Evolutionary conservation across 768 basidiomycete species (phyloP), one percentile per base, ranked within the genome.

Genomic region (Amylocystis lapponica): DNA sequence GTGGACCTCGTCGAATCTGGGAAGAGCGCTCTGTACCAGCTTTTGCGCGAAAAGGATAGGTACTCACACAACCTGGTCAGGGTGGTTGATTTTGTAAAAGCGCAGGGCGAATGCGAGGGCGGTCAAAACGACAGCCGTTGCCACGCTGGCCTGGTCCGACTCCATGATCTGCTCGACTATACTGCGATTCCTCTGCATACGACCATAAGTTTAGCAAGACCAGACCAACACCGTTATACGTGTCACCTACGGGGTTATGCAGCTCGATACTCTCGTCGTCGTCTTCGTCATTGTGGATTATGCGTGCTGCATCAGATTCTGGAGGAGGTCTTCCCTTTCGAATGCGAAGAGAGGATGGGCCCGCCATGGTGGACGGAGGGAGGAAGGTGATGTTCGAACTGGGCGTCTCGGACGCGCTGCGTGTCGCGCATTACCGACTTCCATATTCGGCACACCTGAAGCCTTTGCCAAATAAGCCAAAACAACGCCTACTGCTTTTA

Each of bases 1-100:
- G 60, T 98, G 95, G 11, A 97, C 95, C 67, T 98, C 94, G 61
- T 97, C 94, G 59, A 97, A 97, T 36, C 91, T 94, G 53, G 27
- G 38, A 39, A 25, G 20, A 36, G 3, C 21, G 29, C 13, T 10
- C 25, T 27, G 27, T 36, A 36, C 30, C 43, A 45, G 14, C 7
- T 33, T 13, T 30, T 17, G 22, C 26, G 12, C 16, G 12, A 20
- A 5, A 23, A 10, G 23, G 19, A 21, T 10, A 23, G 36, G 42
- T 25, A 74, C 88, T 60, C 66, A 92, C 89, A 94, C 91, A 49
- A 94, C 91, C 69, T 92, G 86, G 71, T 93, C 89, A 33, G 92
- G 93, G 60, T 89, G 83, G 59, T 84, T 89, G 61, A 95, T 90
- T 70, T 94, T 90, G 74, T 88, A 95, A 68, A 94, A 93, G 26